phyloP scores from a whole-genome alignment of 163 green algal species.

The Trebouxia gelatinosa region DNA sequence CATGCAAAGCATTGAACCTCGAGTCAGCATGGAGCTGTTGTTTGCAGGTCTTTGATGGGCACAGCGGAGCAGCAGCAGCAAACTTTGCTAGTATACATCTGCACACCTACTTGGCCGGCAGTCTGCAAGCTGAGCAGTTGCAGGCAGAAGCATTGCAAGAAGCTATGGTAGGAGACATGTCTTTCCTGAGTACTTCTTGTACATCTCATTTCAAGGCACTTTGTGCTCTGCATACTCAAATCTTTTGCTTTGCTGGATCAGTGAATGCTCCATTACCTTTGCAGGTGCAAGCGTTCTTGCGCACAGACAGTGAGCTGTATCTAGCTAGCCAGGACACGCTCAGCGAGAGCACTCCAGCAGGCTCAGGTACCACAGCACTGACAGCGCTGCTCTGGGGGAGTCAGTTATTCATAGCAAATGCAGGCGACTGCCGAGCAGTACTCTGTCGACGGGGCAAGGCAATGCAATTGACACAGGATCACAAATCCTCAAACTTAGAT shows the following conservation, averaged over 20 bases:
- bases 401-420: slow-evolving; percentile 63
- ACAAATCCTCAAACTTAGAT: slow-evolving; percentile 54
- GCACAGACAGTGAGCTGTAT: slow-evolving; percentile 20
- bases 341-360: not conserved
- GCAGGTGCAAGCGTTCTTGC: slow-evolving; percentile 32
- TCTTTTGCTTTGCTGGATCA: not conserved
- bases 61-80: slow-evolving; percentile 51
- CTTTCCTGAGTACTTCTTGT: not conserved
- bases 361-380: slow-evolving; percentile 21
- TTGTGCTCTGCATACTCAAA: not conserved
- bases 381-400: slow-evolving; percentile 22
- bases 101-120: slow-evolving; percentile 31
- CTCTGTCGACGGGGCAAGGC: slow-evolving; percentile 60
- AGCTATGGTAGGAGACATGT: slow-evolving; percentile 36
- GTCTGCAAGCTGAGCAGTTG: slow-evolving; percentile 29
- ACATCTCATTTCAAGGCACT: not conserved
- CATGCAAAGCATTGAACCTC: not conserved
- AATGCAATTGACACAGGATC: slow-evolving; percentile 63
- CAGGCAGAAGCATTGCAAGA: slow-evolving; percentile 39
- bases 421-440: slow-evolving; percentile 83
- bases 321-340: not conserved
- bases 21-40: not conserved
- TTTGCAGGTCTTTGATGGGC: slow-evolving; percentile 68
- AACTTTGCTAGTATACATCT: slow-evolving; percentile 51
- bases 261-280: not conserved